These are phyloP conservation scores for Chlorella sp. DNA, from an alignment of 139 green algal species.

Conservation along the genomic window DNA sequence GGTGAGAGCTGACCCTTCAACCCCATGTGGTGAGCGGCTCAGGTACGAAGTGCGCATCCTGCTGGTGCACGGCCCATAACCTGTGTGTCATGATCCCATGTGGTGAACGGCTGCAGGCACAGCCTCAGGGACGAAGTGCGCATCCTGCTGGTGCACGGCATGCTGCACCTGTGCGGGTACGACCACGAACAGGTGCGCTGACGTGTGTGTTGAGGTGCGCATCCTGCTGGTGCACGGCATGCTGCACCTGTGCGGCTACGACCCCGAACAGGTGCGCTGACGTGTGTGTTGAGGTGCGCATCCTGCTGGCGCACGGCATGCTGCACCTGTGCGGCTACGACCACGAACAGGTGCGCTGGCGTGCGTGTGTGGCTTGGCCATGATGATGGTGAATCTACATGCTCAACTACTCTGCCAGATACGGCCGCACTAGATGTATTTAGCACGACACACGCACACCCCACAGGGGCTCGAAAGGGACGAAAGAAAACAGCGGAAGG, in stretches of 20 bases:
- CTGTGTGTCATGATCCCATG: too few species aligned
- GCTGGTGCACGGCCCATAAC: slow-evolving; percentile 90
- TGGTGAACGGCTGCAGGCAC: slow-evolving; percentile 35
- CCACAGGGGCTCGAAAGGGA: too few species aligned
- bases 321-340: slow-evolving; percentile 43
- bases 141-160: slow-evolving; percentile 90
- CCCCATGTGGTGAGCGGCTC: slow-evolving; percentile 22
- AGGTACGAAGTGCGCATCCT: slow-evolving; percentile 79
- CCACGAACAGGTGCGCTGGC: slow-evolving; percentile 62
- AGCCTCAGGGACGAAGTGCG: slow-evolving; percentile 66
- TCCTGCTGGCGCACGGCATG: background rate
- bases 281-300: slow-evolving; percentile 3
- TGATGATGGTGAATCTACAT: too few species aligned
- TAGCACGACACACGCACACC: too few species aligned
- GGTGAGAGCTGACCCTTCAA: too few species aligned
- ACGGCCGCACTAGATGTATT: too few species aligned
- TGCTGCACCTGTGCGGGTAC: slow-evolving; percentile 86
- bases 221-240: background rate
- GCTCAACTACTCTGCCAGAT: too few species aligned
- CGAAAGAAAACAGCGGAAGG: too few species aligned
- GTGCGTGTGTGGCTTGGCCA: too few species aligned
- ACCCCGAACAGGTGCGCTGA: slow-evolving; percentile 70
- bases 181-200: slow-evolving; percentile 76
- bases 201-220: slow-evolving; percentile 2
- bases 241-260: slow-evolving; percentile 28